A percentile compares a stretch with the other conserved stretches of the same genome.
Evolutionary conservation across 2,329 filamentous ascomycete genomes (phyloP).

Genomic region (Fusarium multiceps): DNA sequence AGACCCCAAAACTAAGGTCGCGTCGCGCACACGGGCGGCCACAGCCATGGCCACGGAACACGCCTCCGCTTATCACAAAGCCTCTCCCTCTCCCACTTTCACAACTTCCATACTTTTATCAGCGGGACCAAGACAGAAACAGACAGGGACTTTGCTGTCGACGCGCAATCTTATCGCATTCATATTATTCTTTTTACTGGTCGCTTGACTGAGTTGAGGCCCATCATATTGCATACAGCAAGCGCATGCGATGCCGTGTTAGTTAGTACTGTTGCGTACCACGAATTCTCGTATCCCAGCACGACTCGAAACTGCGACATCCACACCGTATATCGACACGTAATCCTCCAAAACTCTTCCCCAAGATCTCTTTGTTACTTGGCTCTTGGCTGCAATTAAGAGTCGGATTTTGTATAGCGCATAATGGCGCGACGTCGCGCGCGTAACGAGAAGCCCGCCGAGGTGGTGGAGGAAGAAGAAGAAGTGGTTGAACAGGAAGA

Average conservation of each 20-base stretch:
- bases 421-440: slow-evolving; percentile 54
- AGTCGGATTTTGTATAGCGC: slow-evolving; percentile 31
- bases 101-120: slow-evolving; percentile 21
- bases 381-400: neutral
- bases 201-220: slow-evolving; percentile 9
- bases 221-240: slow-evolving; percentile 6
- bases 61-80: slow-evolving; percentile 42
- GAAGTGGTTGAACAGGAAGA: slow-evolving; percentile 45
- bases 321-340: neutral
- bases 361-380: neutral
- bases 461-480: slow-evolving; percentile 46
- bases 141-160: slow-evolving; percentile 7
- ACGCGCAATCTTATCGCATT: slow-evolving; percentile 16
- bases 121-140: slow-evolving; percentile 3
- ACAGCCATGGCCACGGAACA: slow-evolving; percentile 24
- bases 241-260: slow-evolving; percentile 43
- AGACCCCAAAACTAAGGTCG: slow-evolving; percentile 35
- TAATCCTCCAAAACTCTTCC: neutral
- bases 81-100: slow-evolving; percentile 37
- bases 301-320: slow-evolving; percentile 34
- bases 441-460: slow-evolving; percentile 48
- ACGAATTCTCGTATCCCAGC: slow-evolving; percentile 30
- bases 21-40: slow-evolving; percentile 45
- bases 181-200: slow-evolving; percentile 1
- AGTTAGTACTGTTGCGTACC: slow-evolving; percentile 36